Evolutionary conservation across 148 eudicot species (phyloP), one percentile per base, ranked within the genome.

Genomic region (Arctostaphylos glauca): DNA sequence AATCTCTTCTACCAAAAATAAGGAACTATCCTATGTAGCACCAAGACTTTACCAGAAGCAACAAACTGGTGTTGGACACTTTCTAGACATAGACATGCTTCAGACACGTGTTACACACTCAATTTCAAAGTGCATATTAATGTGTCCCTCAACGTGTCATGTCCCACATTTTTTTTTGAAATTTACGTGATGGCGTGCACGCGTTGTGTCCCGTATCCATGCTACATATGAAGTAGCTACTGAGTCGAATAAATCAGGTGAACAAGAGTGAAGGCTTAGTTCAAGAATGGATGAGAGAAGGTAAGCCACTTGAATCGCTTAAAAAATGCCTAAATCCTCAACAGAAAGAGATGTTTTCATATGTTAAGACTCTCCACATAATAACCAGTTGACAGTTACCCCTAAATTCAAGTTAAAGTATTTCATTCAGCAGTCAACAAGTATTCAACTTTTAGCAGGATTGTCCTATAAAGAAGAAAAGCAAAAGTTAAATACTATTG

Each of bases 401-500:
- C 54, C 54, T n/a, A 21, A 47, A 50, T n/a, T 48, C 55, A 74
- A 48, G 6, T 48, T 49, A 19, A 41, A 55, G 38, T 14, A 3
- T 52, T 38, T 21, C 44, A 55, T 44, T 80, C 64, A 58, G 58
- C n/a, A n/a, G n/a, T n/a, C n/a, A n/a, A n/a, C n/a, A n/a, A n/a
- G n/a, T n/a, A 76, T 19, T 6, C 83, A 56, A 50, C 48, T 44
- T 74, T 49, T 60, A 55, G 68, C 59, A 76, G 44, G 5, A 62
- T 46, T 74, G 5, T n/a, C 70, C n/a, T 3, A 25, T 18, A 77
- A 62, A 75, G 81, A 78, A 68, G 53, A 66, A 78, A 77, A 44
- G 19, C 0, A 23, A 78, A 78, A 77, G 75, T 70, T 14, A 83
- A 77, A 77, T 49, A 41, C 53, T 38, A 53, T 10, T 64, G n/a